Evolutionary conservation across 2,329 filamentous ascomycete species (phyloP).

Genomic region (Hypoxylon sp.): DNA sequence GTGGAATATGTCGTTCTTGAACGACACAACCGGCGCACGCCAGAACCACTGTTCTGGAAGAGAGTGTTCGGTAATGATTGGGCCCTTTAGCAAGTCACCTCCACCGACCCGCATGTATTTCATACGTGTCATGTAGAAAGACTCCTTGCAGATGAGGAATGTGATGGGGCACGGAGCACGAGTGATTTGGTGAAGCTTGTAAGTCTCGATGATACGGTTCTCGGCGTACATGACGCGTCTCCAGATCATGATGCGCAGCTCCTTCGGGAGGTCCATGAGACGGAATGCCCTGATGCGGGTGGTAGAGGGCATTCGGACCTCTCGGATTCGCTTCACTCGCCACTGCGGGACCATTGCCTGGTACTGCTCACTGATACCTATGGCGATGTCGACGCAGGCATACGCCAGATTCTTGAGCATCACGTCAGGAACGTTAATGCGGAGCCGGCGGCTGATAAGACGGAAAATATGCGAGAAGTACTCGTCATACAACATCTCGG

Average conservation of each 20-base stretch:
- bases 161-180: slow-evolving; percentile 6
- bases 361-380: background rate
- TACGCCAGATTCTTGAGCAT: no score
- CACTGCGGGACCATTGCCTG: no score
- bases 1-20: slow-evolving; percentile 5
- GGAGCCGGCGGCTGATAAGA: no score
- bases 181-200: background rate
- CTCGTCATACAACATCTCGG: no score
- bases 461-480: no score
- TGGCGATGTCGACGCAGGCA: background rate
- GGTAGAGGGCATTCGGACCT: no score
- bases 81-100: background rate
- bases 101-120: slow-evolving; percentile 1
- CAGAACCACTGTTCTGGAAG: no score
- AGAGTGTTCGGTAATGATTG: background rate
- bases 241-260: slow-evolving; percentile 10
- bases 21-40: slow-evolving; percentile 3
- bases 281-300: no score
- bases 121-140: background rate
- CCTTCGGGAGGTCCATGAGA: background rate
- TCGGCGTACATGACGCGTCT: background rate
- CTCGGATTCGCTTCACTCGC: no score
- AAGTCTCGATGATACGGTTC: slow-evolving; percentile 6
- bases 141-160: slow-evolving; percentile 14
- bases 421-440: no score